Conservation (phyloP, 345 rosid species). For the Triadica sebifera region DNA sequence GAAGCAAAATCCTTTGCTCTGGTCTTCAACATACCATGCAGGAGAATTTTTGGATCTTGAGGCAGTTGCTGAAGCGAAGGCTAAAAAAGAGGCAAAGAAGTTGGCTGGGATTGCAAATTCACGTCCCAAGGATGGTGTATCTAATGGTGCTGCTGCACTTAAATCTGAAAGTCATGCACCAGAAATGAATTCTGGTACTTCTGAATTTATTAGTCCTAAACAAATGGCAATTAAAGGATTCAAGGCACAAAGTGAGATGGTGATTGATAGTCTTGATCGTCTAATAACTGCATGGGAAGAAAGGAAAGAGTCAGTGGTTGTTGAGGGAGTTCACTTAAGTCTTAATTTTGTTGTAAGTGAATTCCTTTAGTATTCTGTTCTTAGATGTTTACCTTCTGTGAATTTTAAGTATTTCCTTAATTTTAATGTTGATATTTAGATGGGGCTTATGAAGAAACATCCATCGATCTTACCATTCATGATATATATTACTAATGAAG, state of each 20-base stretch:
- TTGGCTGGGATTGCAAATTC: slow-evolving; percentile 47
- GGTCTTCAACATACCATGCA: slow-evolving; percentile 99
- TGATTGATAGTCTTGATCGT: slow-evolving; percentile 97
- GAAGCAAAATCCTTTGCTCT: slow-evolving; percentile 82
- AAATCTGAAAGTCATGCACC: slow-evolving; percentile 41
- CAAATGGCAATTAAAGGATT: slow-evolving; percentile 97
- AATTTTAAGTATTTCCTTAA: not conserved
- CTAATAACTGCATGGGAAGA: slow-evolving; percentile 97
- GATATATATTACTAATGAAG: slow-evolving; percentile 93
- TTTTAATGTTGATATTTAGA: slow-evolving; percentile 41
- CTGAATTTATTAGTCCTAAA: slow-evolving; percentile 62
- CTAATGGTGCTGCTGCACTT: slow-evolving; percentile 38
- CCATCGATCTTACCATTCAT: slow-evolving; percentile 97
- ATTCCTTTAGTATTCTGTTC: slow-evolving; percentile 8
- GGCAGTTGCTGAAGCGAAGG: slow-evolving; percentile 94
- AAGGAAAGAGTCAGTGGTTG: slow-evolving; percentile 91
- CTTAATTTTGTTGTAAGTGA: slow-evolving; percentile 93
- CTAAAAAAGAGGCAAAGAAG: slow-evolving; percentile 65
- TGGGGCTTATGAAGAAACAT: slow-evolving; percentile 99
- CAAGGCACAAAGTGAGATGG: slow-evolving; percentile 99
- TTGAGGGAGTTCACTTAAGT: slow-evolving; percentile 98
- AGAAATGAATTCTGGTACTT: slow-evolving; percentile 38
- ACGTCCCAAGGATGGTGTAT: slow-evolving; percentile 41
- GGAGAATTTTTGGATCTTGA: slow-evolving; percentile 87
- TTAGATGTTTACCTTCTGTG: slow-evolving; percentile 9